Conservation (phyloP, 1,284 basidiomycete species). For the Leccinum cinnamomeum region DNA sequence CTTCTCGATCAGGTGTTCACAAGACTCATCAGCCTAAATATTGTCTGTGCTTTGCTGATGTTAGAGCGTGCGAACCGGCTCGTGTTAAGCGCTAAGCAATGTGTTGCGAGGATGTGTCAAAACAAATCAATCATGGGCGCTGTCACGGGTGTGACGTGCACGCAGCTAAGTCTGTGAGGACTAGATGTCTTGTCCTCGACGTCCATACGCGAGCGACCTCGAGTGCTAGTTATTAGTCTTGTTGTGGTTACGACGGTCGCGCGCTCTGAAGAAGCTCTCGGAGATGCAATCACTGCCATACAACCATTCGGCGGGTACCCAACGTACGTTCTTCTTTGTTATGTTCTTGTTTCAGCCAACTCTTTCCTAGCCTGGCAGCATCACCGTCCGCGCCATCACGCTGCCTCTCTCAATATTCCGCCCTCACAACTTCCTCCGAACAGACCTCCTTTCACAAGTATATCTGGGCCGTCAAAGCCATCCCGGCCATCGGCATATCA, state of each 20-base stretch:
- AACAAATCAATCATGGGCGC: constrained; percentile 25
- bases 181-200: neutral
- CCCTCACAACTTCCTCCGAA: constrained; percentile 11
- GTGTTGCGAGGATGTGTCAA: neutral
- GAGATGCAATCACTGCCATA: constrained; percentile 7
- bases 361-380: constrained; percentile 23
- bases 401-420: constrained; percentile 24
- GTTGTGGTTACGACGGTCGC: neutral
- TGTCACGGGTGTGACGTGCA: constrained; percentile 2
- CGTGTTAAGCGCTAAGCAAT: neutral
- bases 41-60: constrained; percentile 22
- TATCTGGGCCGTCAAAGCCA: constrained; percentile 14
- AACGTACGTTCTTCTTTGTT: neutral
- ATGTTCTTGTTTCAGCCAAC: neutral
- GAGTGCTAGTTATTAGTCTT: neutral
- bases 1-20: constrained; percentile 17
- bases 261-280: neutral
- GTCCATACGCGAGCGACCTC: neutral
- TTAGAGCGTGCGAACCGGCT: constrained; percentile 31
- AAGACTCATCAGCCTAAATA: constrained; percentile 40
- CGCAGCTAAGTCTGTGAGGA: neutral
- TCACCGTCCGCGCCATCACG: constrained; percentile 17
- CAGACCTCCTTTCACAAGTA: constrained; percentile 26
- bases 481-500: neutral
- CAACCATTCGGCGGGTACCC: constrained; percentile 31